phyloP scores from a whole-genome alignment of 495 filamentous ascomycete genomes.

The Astrocystis sublimbata region DNA sequence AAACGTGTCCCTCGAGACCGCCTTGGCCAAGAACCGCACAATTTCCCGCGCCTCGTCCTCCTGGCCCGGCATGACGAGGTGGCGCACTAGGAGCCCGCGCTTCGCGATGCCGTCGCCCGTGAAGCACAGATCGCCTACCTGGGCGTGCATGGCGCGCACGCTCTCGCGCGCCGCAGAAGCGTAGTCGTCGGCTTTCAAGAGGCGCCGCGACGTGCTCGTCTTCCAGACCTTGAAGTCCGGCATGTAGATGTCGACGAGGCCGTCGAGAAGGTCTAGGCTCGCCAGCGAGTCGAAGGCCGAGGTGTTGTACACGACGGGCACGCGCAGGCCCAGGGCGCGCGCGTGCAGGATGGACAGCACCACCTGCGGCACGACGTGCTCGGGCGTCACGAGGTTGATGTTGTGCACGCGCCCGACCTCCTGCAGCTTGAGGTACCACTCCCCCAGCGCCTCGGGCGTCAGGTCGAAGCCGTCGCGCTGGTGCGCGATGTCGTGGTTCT shows the following conservation, averaged over 20 bases:
- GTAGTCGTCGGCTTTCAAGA: slow-evolving; percentile 75
- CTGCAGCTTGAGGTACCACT: slow-evolving; percentile 78
- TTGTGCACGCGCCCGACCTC: slow-evolving; percentile 71
- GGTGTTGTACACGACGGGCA: slow-evolving; percentile 80
- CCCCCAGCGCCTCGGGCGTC: slow-evolving; percentile 72
- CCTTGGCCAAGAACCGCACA: slow-evolving; percentile 65
- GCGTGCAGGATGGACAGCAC: slow-evolving; percentile 69
- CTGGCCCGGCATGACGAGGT: slow-evolving; percentile 77
- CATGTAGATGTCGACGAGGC: slow-evolving; percentile 75
- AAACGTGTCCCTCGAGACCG: slow-evolving; percentile 69
- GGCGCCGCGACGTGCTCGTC: slow-evolving; percentile 57
- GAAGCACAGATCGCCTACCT: slow-evolving; percentile 77
- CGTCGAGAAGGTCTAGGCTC: slow-evolving; percentile 66
- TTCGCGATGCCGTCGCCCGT: slow-evolving; percentile 74
- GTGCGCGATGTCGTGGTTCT: slow-evolving; percentile 80
- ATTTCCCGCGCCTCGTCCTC: slow-evolving; percentile 68
- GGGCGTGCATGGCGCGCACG: slow-evolving; percentile 71
- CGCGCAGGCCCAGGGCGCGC: slow-evolving; percentile 59
- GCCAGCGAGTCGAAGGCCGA: slow-evolving; percentile 71
- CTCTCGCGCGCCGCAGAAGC: slow-evolving; percentile 65
- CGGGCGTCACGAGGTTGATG: slow-evolving; percentile 72
- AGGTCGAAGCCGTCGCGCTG: slow-evolving; percentile 70
- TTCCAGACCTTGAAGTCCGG: slow-evolving; percentile 81
- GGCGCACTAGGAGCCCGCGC: slow-evolving; percentile 68
- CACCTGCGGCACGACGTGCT: slow-evolving; percentile 77